Base-by-base conservation (phyloP, 192 early-diverging fungal genomes). In the Entrophospora sp. region DNA sequence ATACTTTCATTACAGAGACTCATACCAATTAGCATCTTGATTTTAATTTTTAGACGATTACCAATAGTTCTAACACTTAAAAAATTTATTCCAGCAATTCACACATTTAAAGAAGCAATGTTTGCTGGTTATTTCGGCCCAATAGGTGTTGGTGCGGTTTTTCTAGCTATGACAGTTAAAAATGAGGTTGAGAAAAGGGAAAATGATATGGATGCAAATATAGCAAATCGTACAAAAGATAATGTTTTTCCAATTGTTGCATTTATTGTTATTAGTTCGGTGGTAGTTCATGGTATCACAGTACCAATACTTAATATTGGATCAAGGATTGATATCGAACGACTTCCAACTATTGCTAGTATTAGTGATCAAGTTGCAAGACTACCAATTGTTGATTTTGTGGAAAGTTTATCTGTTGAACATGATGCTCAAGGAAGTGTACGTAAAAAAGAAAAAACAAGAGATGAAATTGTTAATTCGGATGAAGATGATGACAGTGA, bases 111-210 rank as follows among this genome's bases (percentile, higher is more conserved):
- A 9, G 89, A 93, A 64, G 89, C 89, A 0, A 65, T 88, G 6
- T 92, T 92, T 69, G 84, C 84, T 1, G 91, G 91, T 0, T 96
- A 89, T 89, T 96, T 96, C 66, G 94, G 92, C 0, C 94, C 94
- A 5, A 89, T 96, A 22, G 75, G 75, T 24, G 78, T 83, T 9
- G 78, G 81, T 8, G 81, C 81, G 3, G 58, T 83, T 1, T 83
- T 74, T 18, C 76, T 78, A 42, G 75, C 71, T 14, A 78, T 67
- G 2, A 38, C 35, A 9, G 35, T 37, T 37, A 9, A 58, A 58
- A 58, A 38, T 4, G 56, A 58, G 18, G 37, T 58, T 20, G 35
- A 30, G 2, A 40, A 24, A 58, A 38, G 35, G n/a, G 7, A 31
- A 36, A 14, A 37, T 9, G 16, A 8, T 34, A 22, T 37, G 22